Conservation (phyloP, 2,329 filamentous ascomycete species). For the Verticillium dahliae region DNA sequence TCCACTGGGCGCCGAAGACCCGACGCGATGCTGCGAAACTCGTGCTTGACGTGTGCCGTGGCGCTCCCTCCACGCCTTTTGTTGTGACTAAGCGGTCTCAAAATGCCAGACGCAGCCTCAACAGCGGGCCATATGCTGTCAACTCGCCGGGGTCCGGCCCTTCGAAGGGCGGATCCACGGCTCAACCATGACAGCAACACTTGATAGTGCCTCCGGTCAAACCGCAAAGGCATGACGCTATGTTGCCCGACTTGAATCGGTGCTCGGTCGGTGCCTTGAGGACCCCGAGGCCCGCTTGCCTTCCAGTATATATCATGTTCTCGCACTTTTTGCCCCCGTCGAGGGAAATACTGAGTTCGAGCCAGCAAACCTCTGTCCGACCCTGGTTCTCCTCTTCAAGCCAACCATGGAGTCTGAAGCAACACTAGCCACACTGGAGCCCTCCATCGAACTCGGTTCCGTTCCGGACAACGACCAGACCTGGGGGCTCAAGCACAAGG, state of each 20-base stretch:
- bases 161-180: background rate
- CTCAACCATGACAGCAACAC: background rate
- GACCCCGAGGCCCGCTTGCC: background rate
- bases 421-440: constrained; percentile 8
- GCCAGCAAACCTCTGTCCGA: background rate
- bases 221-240: too few relatives aligned
- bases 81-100: background rate
- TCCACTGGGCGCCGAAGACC: background rate
- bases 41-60: background rate
- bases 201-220: background rate
- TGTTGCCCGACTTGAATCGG: background rate
- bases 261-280: background rate
- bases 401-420: constrained; percentile 10
- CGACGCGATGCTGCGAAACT: too few relatives aligned
- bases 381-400: background rate
- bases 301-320: background rate
- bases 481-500: constrained; percentile 42
- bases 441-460: constrained; percentile 3
- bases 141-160: background rate
- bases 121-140: background rate
- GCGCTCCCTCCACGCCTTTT: background rate
- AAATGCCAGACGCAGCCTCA: background rate
- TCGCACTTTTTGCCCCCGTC: background rate
- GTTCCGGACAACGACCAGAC: constrained; percentile 13
- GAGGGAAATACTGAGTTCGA: background rate